Evolutionary conservation across 352 stramenopile genomes (phyloP), one percentile per base, ranked within the genome.

Genomic region (Globisporangium viniferum): DNA sequence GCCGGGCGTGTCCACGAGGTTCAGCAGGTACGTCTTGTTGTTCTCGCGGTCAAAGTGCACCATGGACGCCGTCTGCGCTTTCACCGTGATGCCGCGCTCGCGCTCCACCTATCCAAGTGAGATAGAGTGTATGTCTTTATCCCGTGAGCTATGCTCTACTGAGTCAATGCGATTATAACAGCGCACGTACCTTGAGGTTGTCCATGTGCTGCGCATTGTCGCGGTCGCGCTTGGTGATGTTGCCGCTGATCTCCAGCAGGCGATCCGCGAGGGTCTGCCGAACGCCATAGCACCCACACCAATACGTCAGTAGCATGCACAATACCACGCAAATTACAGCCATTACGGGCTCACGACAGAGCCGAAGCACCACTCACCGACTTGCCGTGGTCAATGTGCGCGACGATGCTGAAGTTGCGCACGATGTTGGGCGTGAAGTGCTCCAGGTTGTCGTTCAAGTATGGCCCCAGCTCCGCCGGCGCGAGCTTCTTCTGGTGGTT

Each of bases 1-100:
- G 12, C 98, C 88, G 0, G 97, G 97, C 12, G 97, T 99, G 77
- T 99, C 97, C 24, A 99, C 91, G 51, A 99, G 89, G 74, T 99
- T 99, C 0, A 99, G 76, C 55, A 99, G 77, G 67, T 99, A 99
- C 56, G 88, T 89, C 65, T 81, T 70, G 60, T 71, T 81, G 61
- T 58, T 89, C 44, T 41, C 69, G 3, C 73, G 33, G 71, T 92
- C 76, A 15, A 76, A 66, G 74, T 99, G 98, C 39, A 99, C 75
- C 96, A 99, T 99, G 7, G 93, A 98, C 15, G 97, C 97, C 10
- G 97, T 98, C 62, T 98, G 95, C 6, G 97, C 97, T 79, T 99
- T 99, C 20, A 99, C 97, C 0, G 98, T 99, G 69, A 99, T 99
- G 24, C 98, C 98, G 33, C 98, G 93, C 76, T 99, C 95, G 41